Conservation (phyloP, 352 stramenopile genomes). For the Globisporangium megalacanthum region DNA sequence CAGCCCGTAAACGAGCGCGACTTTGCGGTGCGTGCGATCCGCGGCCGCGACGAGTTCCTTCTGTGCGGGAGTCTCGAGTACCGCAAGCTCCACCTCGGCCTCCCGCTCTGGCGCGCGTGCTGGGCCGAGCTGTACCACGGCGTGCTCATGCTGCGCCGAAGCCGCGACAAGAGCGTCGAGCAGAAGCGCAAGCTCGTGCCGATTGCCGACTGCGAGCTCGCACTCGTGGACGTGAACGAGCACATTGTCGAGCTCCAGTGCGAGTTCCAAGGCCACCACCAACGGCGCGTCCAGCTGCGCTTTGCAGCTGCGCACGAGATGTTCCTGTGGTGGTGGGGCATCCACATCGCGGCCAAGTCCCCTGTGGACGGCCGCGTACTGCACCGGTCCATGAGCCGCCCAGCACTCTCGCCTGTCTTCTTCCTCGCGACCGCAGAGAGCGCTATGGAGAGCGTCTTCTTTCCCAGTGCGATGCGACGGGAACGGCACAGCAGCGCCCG, state of each 20-base stretch:
- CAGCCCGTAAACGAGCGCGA: constrained; percentile 25
- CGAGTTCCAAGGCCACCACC: constrained; percentile 41
- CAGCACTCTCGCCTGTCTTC: constrained; percentile 35
- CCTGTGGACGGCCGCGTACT: constrained; percentile 37
- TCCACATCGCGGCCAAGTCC: constrained; percentile 53
- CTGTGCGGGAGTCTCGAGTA: constrained; percentile 46
- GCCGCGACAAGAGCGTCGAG: constrained; percentile 42
- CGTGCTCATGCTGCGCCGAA: constrained; percentile 54
- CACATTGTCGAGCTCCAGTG: constrained; percentile 53
- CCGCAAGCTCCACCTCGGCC: constrained; percentile 32
- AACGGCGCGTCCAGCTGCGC: constrained; percentile 31
- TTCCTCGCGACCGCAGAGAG: constrained; percentile 40
- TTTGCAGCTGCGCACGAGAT: constrained; percentile 50
- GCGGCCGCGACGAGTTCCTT: constrained; percentile 39
- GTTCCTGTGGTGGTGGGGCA: constrained; percentile 75
- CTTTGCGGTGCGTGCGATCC: constrained; percentile 51
- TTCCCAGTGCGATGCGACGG: constrained; percentile 31
- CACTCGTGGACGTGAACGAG: constrained; percentile 49
- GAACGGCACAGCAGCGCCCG: neutral
- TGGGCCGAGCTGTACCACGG: constrained; percentile 71
- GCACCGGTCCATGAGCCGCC: constrained; percentile 41
- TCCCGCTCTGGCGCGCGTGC: constrained; percentile 40
- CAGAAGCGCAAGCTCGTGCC: constrained; percentile 51
- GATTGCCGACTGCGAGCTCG: constrained; percentile 33
- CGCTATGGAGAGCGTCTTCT: constrained; percentile 58